Conservation (phyloP, 345 rosid genomes). For the Citrus cavaleriei region DNA sequence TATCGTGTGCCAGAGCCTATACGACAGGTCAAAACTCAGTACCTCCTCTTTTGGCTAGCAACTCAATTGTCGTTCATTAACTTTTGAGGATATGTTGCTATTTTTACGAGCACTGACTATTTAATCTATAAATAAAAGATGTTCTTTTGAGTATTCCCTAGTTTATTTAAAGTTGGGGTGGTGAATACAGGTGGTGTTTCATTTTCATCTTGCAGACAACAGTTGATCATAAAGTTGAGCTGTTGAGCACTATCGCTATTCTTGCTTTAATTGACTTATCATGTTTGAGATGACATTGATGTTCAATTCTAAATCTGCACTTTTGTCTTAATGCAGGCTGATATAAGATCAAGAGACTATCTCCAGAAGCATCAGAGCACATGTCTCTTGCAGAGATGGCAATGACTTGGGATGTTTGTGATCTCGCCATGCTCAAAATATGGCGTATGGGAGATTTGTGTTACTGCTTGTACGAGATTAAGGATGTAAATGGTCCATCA, state of each 20-base stretch:
- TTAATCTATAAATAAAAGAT: neutral
- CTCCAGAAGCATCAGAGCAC: neutral
- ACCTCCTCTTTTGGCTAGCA: neutral
- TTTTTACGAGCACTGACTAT: neutral
- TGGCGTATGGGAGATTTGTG: conserved; percentile 11
- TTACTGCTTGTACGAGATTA: neutral
- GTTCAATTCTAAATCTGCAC: neutral
- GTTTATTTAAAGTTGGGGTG: conserved; percentile 2
- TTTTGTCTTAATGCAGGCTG: neutral
- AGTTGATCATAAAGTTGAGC: neutral
- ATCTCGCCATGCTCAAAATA: conserved; percentile 4
- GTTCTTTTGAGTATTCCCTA: neutral
- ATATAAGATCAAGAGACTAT: neutral
- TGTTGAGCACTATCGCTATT: neutral
- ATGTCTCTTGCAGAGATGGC: conserved; percentile 4
- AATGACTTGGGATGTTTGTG: conserved; percentile 12
- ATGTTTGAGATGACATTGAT: too few species aligned
- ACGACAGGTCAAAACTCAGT: conserved; percentile 57
- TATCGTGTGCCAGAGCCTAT: conserved; percentile 86
- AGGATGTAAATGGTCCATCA: neutral
- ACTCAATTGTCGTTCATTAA: neutral
- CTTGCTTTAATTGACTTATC: neutral
- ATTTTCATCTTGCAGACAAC: neutral
- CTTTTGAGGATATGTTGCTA: neutral
- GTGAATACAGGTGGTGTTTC: neutral